These are phyloP conservation scores for Penicillium samsonianum DNA, from an alignment of 495 filamentous ascomycete genomes.

Conservation along the genomic window DNA sequence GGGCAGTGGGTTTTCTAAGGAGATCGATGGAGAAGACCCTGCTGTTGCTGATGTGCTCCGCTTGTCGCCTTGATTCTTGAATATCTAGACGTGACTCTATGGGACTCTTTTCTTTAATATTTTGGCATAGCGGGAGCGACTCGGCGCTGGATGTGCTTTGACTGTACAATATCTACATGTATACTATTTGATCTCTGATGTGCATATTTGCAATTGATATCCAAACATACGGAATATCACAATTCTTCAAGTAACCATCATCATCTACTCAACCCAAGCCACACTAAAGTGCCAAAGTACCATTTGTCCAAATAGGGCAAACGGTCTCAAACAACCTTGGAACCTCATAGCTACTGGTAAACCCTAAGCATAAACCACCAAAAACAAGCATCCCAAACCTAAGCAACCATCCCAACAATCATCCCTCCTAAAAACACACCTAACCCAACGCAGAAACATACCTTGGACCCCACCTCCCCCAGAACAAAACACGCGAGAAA, in stretches of 20 bases:
- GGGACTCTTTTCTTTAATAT: slow-evolving; percentile 4
- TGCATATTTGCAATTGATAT: not conserved
- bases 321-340: not conserved
- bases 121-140: slow-evolving; percentile 19
- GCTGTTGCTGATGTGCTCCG: slow-evolving; percentile 19
- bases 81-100: not conserved
- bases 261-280: not conserved
- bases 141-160: slow-evolving; percentile 11
- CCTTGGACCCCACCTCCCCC: too few species aligned
- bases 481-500: slow-evolving; percentile 3
- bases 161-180: slow-evolving; percentile 11
- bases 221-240: not conserved
- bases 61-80: slow-evolving; percentile 18
- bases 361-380: not conserved
- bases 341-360: not conserved
- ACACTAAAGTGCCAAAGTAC: not conserved
- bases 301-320: not conserved
- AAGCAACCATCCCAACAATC: too few species aligned
- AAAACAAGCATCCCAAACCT: not conserved
- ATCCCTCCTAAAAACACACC: too few species aligned
- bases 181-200: slow-evolving; percentile 2
- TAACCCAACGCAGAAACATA: too few species aligned
- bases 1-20: slow-evolving; percentile 23
- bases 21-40: slow-evolving; percentile 17
- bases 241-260: not conserved